Evolutionary conservation across 2,329 filamentous ascomycete species (phyloP), one percentile per base, ranked within the genome.

Genomic region (Aquanectria penicillioides): DNA sequence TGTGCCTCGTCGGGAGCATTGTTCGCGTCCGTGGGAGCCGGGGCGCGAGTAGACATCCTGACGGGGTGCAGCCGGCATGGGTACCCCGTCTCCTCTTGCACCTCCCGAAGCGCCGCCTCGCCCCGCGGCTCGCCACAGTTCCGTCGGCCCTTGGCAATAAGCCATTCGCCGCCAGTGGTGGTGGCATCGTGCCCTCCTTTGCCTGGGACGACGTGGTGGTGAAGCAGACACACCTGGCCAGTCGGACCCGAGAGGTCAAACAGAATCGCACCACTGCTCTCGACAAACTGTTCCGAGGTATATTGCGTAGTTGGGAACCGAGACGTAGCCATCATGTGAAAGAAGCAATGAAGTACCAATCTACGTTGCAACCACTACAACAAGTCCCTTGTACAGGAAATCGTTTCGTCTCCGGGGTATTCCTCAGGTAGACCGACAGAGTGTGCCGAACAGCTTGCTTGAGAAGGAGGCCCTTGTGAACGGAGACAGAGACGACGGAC

Each of bases 101-200:
- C 26, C 15, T 66, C 61, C 17, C 61, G 57, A 8, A 65, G 22
- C 7, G 61, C 63, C 2, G 65, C 55, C 4, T 44, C 54, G 11
- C 46, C 37, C 12, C 59, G 53, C 9, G 54, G 26, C 29, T 64
- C 59, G 26, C 37, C 47, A 34, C 49, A 49, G 38, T 62, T 61
- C 7, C 54, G 54, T 11, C 65, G 63, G 25, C 59, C 57, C 26
- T 68, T 67, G 43, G 64, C 53, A 5, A 66, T 52, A 10, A 63
- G 54, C 52, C 62, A 66, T 41, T 60, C 11, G 20, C 40, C 33
- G 6, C 10, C 34, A 6, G 43, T 9, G 7, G n/a, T n/a, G n/a
- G n/a, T n/a, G n/a, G n/a, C n/a, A n/a, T n/a, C n/a, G n/a, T n/a
- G n/a, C n/a, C n/a, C n/a, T n/a, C n/a, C n/a, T n/a, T n/a, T n/a